These are phyloP conservation scores for Trichoderma koningii DNA, from an alignment of 2,329 filamentous ascomycete genomes.

Conservation along the genomic window DNA sequence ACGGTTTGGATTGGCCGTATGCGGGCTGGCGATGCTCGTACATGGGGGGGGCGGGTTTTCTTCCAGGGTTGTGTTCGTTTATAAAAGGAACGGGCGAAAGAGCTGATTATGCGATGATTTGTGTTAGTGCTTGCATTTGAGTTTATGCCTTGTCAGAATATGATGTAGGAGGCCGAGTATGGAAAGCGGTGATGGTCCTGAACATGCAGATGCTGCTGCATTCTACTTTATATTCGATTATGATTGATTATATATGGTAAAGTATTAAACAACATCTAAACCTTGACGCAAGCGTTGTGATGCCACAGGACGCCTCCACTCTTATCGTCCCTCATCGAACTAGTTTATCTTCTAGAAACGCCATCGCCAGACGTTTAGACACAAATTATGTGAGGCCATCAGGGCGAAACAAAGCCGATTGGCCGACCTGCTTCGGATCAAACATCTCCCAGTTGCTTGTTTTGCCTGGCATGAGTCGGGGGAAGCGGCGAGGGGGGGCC, in stretches of 20 bases:
- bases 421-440: background rate
- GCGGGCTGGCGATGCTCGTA: background rate
- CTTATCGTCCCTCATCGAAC: constrained; percentile 15
- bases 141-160: too few relatives aligned
- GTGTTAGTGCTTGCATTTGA: background rate
- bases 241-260: background rate
- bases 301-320: constrained; percentile 6
- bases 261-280: background rate
- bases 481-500: too few relatives aligned
- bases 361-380: background rate
- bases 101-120: constrained; percentile 7
- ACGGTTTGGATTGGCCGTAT: background rate
- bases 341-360: constrained; percentile 14
- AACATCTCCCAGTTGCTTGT: background rate
- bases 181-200: too few relatives aligned
- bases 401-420: background rate
- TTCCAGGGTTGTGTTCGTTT: background rate
- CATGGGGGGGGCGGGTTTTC: background rate
- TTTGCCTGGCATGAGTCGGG: constrained; percentile 13
- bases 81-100: background rate
- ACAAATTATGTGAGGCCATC: background rate
- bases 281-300: background rate
- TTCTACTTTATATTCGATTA: background rate
- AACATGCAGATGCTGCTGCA: background rate
- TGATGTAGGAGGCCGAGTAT: too few relatives aligned